Evolutionary conservation across 2,329 filamentous ascomycete species (phyloP), one percentile per base, ranked within the genome.

Genomic region (Talaromyces piceae): DNA sequence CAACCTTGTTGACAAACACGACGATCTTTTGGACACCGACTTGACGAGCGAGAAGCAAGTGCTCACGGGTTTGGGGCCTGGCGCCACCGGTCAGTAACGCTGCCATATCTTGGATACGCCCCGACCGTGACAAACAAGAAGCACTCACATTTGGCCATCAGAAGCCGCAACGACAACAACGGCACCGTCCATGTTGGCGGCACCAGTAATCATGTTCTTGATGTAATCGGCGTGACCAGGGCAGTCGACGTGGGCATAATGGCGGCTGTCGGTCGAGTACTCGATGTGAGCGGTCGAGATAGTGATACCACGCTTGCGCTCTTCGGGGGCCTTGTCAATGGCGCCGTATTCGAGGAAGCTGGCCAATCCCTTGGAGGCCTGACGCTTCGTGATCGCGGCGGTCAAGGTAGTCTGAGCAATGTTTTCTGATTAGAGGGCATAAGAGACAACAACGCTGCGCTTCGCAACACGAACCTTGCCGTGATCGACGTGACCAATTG

Each of bases 191-290:
- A 98, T 98, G 80, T 90, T 95, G 66, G 94, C 91, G 57, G 93
- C 91, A 84, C 93, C 93, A 61, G 93, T 98, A 73, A 98, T 98
- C 93, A 98, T 98, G 86, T 98, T 98, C 84, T 98, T 98, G 80
- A 98, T 97, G 81, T 98, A 98, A 89, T 98, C 93, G 75, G 93
- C 93, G 86, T 98, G 93, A 76, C 93, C 93, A 54, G 93, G 93
- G 76, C 93, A 98, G 82, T 98, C 93, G 78, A 98, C 93, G 82
- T 98, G 93, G 66, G 93, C 93, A 77, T 98, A 98, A 79, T 98
- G 93, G 68, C 93, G 86, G 69, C 79, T 80, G 0, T 95, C 88
- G 71, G 93, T 98, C 63, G 88, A 77, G 80, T 97, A 98, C 79
- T 98, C 93, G 77, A 98, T 95, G 77, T 98, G 93, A 61, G 93